These are phyloP conservation scores for Paramecium octaurelia DNA, from an alignment of 73 alveolate genomes.

Conservation along the genomic window DNA sequence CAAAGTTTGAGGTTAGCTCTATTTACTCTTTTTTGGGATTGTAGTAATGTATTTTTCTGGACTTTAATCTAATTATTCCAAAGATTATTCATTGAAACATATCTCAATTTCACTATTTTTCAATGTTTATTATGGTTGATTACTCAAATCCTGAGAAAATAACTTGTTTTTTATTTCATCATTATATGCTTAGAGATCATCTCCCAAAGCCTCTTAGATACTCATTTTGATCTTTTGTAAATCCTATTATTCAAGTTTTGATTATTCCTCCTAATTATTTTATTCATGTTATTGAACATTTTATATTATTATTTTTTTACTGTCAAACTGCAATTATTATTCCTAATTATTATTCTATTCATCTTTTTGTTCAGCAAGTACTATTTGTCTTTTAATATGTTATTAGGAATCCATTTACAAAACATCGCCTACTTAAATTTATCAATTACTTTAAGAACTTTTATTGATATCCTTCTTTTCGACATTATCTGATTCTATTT, in stretches of 20 bases:
- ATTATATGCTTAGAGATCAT: not conserved
- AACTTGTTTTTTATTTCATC: not conserved
- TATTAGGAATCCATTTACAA: not conserved
- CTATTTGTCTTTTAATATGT: not conserved
- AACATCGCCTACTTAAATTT: not conserved
- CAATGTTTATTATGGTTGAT: not conserved
- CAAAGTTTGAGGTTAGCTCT: not conserved
- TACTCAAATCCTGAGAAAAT: not conserved
- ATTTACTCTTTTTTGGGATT: not conserved
- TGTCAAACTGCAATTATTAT: not conserved
- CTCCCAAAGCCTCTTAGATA: not conserved
- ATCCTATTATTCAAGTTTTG: not conserved
- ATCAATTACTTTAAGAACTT: not conserved
- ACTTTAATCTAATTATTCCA: not conserved
- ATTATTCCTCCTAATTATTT: not conserved
- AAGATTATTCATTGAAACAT: not conserved
- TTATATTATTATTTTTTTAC: not conserved
- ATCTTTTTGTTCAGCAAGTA: not conserved
- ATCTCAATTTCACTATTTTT: not conserved
- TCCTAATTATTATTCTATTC: not conserved
- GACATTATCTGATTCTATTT: not conserved
- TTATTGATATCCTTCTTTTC: not conserved
- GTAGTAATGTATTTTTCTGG: not conserved
- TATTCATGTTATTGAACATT: not conserved
- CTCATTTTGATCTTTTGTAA: not conserved